Evolutionary conservation across 345 rosid species (phyloP), one percentile per base, ranked within the genome.

Genomic region (Brassica juncea): DNA sequence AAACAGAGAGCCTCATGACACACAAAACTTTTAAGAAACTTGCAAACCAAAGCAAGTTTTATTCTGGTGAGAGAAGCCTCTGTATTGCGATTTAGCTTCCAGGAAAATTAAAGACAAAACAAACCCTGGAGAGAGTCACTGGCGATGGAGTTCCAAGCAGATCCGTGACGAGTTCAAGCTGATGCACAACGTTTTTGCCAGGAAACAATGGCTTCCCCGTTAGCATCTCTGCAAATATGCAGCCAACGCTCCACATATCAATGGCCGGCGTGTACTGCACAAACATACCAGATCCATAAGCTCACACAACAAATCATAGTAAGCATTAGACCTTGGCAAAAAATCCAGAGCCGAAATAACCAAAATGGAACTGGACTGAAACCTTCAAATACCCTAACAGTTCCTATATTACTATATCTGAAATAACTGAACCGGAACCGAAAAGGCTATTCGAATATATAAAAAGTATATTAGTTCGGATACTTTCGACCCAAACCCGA

Each of bases 161-260:
- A 90, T 95, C 98, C 52, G 99, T 95, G 61, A 93, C 93, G 21
- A 95, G 87, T 52, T 95, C 98, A 77, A 95, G 87, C 80, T 93
- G 89, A 70, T 95, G 93, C 54, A 85, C 97, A 61, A 95, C 99
- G 82, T 95, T 91, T 86, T 91, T 95, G 68, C 99, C 99, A 49
- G 98, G 96, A 81, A 95, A 95, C 86, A 95, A 84, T 1, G 99
- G 97, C 72, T 89, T 90, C 47, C 97, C 98, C 0, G 90, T 91
- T 28, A 95, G 80, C 91, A 95, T 84, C 85, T 95, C 99, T 2
- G 93, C 98, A 86, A 89, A 95, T 86, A 95, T 95, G 83, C 99
- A 95, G 34, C 99, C 99, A 72, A 95, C 89, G 84, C 99, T 93
- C 99, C 99, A 95, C 70, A 89, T 91, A 86, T 95, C 99, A 75